These are phyloP conservation scores for Suhomyces bokatorum DNA, from an alignment of 1,139 yeast species.

Conservation along the genomic window DNA sequence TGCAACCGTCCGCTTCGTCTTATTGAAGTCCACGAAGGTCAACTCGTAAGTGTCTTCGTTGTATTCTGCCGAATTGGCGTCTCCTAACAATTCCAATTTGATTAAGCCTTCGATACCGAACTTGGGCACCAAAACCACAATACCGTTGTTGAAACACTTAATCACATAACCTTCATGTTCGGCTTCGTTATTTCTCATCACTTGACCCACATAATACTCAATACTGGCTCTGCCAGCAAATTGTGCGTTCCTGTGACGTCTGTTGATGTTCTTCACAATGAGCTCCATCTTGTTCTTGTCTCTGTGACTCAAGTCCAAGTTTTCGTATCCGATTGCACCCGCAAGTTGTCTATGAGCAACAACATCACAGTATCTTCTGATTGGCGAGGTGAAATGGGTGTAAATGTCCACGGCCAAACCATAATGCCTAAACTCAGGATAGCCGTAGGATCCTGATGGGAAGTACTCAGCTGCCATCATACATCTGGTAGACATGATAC, in stretches of 20 bases:
- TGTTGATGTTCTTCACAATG: slow-evolving; percentile 86
- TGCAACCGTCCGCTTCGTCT: slow-evolving; percentile 51
- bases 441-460: slow-evolving; percentile 88
- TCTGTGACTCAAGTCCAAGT: slow-evolving; percentile 76
- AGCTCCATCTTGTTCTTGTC: slow-evolving; percentile 89
- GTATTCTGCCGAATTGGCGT: slow-evolving; percentile 62
- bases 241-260: slow-evolving; percentile 95
- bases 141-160: slow-evolving; percentile 91
- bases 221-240: slow-evolving; percentile 98
- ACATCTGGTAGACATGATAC: slow-evolving; percentile 98
- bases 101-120: slow-evolving; percentile 96
- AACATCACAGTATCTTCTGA: slow-evolving; percentile 96
- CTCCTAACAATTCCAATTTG: slow-evolving; percentile 73
- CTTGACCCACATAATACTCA: slow-evolving; percentile 97
- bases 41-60: slow-evolving; percentile 79
- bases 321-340: slow-evolving; percentile 93
- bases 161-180: slow-evolving; percentile 88
- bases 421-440: slow-evolving; percentile 94
- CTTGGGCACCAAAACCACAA: slow-evolving; percentile 93
- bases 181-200: slow-evolving; percentile 75
- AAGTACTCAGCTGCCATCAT: slow-evolving; percentile 99
- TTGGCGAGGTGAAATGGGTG: slow-evolving; percentile 98
- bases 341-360: slow-evolving; percentile 97
- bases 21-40: slow-evolving; percentile 50
- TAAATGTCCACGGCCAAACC: slow-evolving; percentile 97